These are phyloP conservation scores for Coemansia biformis DNA, from an alignment of 192 early-diverging fungal genomes.

Conservation along the genomic window DNA sequence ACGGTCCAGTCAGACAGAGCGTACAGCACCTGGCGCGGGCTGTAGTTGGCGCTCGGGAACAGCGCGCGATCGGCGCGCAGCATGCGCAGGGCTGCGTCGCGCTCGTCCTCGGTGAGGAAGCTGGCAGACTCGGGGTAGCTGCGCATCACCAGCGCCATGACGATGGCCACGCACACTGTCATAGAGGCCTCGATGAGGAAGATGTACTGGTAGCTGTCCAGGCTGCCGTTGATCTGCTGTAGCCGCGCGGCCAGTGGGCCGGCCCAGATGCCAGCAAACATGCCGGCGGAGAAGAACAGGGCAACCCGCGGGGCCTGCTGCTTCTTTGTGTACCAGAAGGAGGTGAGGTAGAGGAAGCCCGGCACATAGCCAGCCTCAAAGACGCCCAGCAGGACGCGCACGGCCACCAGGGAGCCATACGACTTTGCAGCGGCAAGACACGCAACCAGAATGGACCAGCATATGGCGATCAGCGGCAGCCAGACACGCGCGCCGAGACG, in stretches of 20 bases:
- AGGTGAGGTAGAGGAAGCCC: conserved; percentile 57
- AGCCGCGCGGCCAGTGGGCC: conserved; percentile 42
- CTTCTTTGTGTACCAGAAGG: conserved; percentile 52
- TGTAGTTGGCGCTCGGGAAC: conserved; percentile 15
- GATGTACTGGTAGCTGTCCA: conserved; percentile 44
- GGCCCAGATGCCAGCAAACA: conserved; percentile 49
- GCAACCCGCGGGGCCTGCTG: conserved; percentile 46
- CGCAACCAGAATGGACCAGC: conserved; percentile 45
- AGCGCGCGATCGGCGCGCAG: conserved; percentile 32
- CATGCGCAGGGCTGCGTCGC: conserved; percentile 38
- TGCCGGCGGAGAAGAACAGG: conserved; percentile 47
- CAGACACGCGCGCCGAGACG: conserved; percentile 30
- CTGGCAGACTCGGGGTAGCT: conserved; percentile 53
- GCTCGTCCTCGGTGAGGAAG: conserved; percentile 56
- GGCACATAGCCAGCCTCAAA: conserved; percentile 69
- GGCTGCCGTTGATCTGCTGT: conserved; percentile 25
- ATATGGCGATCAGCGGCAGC: conserved; percentile 43
- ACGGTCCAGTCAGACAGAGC: conserved; percentile 22
- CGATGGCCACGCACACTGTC: conserved; percentile 44
- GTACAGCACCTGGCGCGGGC: conserved; percentile 16
- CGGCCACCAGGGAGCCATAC: conserved; percentile 47
- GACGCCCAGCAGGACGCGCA: conserved; percentile 42
- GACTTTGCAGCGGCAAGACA: conserved; percentile 59
- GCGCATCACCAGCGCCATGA: conserved; percentile 47
- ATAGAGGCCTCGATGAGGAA: conserved; percentile 57